Conservation (phyloP, 2,329 filamentous ascomycete genomes). For the Chalaropsis thielavioides region DNA sequence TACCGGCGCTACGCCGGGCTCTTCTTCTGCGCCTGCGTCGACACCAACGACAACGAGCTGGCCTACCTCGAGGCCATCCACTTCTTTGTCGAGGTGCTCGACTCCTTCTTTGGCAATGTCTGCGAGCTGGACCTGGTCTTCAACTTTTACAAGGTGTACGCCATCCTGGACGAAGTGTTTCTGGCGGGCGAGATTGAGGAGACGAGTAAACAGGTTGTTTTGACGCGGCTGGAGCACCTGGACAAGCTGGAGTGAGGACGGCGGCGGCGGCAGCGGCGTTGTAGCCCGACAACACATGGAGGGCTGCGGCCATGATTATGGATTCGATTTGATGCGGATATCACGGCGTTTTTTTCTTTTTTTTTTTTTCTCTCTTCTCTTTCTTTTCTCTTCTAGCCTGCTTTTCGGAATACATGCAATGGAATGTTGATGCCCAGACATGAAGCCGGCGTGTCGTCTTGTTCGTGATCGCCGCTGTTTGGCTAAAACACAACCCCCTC, state of each 20-base stretch:
- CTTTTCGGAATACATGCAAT: background rate
- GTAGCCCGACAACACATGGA: background rate
- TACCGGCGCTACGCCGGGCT: conserved; percentile 95
- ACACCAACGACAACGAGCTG: conserved; percentile 97
- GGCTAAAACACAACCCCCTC: too few relatives aligned
- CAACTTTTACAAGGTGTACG: conserved; percentile 82
- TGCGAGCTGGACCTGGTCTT: conserved; percentile 89
- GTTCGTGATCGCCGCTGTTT: background rate
- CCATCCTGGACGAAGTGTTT: conserved; percentile 96
- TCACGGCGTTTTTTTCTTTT: conserved; percentile 5
- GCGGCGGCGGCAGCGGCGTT: background rate
- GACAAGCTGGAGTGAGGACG: conserved; percentile 71
- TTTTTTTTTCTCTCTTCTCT: background rate
- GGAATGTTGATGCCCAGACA: background rate
- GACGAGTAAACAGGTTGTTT: conserved; percentile 93
- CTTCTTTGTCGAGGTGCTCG: conserved; percentile 97
- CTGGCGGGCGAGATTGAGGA: conserved; percentile 96
- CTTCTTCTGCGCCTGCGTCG: conserved; percentile 98
- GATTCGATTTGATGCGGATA: conserved; percentile 3
- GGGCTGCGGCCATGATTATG: background rate
- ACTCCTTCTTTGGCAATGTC: conserved; percentile 97
- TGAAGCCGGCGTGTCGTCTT: background rate
- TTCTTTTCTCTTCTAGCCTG: background rate
- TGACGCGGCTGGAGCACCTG: conserved; percentile 85
- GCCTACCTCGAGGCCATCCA: conserved; percentile 95